phyloP scores from a whole-genome alignment of 2,329 filamentous ascomycete genomes.

The Penicillium hordei region DNA sequence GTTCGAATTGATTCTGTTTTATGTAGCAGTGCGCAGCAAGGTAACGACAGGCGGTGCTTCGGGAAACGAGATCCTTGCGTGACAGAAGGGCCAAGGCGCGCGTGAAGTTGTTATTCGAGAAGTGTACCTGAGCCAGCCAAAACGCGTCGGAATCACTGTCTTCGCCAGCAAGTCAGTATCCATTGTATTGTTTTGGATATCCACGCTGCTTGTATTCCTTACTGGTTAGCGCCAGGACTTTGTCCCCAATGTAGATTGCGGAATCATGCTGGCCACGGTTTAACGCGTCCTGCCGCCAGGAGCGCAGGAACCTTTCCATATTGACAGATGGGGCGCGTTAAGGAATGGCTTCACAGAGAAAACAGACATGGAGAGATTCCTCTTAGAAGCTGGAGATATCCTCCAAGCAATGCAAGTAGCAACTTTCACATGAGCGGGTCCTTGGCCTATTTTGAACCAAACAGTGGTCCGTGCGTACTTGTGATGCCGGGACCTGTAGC shows the following conservation, averaged over 20 bases:
- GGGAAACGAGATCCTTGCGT: slow-evolving; percentile 75
- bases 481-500: too few relatives aligned
- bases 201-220: neutral
- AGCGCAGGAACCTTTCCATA: slow-evolving; percentile 92
- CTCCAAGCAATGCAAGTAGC: neutral
- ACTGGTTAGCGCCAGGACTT: slow-evolving; percentile 92
- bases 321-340: slow-evolving; percentile 5
- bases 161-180: slow-evolving; percentile 40
- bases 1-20: slow-evolving; percentile 85
- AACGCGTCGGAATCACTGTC: slow-evolving; percentile 93
- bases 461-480: slow-evolving; percentile 23
- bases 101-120: slow-evolving; percentile 90
- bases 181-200: neutral
- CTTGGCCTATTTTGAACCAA: slow-evolving; percentile 20
- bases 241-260: slow-evolving; percentile 96
- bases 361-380: slow-evolving; percentile 17
- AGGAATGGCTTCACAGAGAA: neutral
- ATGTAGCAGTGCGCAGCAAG: slow-evolving; percentile 92
- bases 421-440: slow-evolving; percentile 19
- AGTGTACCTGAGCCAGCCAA: slow-evolving; percentile 98
- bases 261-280: slow-evolving; percentile 96
- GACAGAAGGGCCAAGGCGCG: slow-evolving; percentile 84
- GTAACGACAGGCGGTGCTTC: slow-evolving; percentile 86
- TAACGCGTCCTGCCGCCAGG: slow-evolving; percentile 92
- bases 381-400: neutral